A percentile compares a stretch with the other conserved stretches of the same genome.
Conservation (phyloP, 192 early-diverging fungal genomes). For the Backusella luteola region DNA sequence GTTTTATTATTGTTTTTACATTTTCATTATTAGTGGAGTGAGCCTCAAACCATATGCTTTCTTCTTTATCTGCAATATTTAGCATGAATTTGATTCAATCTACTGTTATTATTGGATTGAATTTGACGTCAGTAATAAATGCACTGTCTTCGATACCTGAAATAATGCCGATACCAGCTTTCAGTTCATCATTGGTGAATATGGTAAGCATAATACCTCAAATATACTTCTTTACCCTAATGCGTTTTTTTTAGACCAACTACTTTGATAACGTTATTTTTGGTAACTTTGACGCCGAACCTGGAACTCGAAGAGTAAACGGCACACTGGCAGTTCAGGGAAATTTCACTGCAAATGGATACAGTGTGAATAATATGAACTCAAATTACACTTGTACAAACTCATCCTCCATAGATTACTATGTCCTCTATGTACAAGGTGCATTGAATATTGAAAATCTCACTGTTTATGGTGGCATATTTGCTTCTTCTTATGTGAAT, state of each 20-base stretch:
- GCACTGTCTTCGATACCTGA: neutral
- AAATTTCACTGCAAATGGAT: neutral
- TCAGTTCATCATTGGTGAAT: neutral
- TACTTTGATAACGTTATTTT: neutral
- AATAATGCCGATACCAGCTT: neutral
- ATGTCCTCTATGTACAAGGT: neutral
- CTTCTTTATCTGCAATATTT: neutral
- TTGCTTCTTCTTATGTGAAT: neutral
- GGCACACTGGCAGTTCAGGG: neutral
- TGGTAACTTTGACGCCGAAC: neutral
- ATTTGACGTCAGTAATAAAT: neutral
- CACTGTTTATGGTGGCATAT: neutral
- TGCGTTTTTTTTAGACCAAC: no score
- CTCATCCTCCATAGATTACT: neutral
- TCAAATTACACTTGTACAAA: neutral
- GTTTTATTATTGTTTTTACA: neutral
- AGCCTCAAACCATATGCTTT: neutral
- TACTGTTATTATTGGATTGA: neutral
- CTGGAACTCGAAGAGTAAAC: neutral
- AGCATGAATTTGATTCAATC: neutral
- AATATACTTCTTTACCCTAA: no score
- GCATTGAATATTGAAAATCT: neutral
- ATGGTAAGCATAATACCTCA: no score
- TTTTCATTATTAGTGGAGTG: neutral
- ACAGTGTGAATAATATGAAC: neutral